These are phyloP conservation scores for Globisporangium perplexum DNA, from an alignment of 352 stramenopile genomes.

Conservation along the genomic window DNA sequence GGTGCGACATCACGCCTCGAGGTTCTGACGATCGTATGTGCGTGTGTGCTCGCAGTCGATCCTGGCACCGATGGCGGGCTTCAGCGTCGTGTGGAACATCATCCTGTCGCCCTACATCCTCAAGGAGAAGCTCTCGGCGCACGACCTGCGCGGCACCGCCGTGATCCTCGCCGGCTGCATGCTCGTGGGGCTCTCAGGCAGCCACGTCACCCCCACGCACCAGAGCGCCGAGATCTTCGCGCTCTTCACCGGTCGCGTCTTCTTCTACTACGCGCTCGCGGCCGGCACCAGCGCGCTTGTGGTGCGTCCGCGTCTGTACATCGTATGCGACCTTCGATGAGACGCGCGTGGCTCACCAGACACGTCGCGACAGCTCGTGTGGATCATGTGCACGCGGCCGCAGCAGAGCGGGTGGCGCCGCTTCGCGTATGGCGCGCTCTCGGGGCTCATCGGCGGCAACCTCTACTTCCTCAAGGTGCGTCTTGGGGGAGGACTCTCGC, in stretches of 20 bases:
- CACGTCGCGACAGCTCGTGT: constrained; percentile 54
- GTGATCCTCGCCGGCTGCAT: constrained; percentile 75
- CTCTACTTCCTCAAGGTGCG: constrained; percentile 85
- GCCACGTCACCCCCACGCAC: constrained; percentile 74
- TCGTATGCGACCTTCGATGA: too few relatives aligned
- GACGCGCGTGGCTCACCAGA: not conserved
- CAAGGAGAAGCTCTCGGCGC: constrained; percentile 65
- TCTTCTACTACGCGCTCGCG: constrained; percentile 61
- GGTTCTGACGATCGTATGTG: too few relatives aligned
- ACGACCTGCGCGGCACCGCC: constrained; percentile 65
- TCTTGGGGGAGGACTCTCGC: not conserved
- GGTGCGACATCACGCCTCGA: too few relatives aligned
- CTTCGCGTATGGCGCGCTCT: constrained; percentile 79
- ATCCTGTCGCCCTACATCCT: constrained; percentile 78
- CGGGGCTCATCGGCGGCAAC: constrained; percentile 77
- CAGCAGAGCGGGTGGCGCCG: constrained; percentile 64
- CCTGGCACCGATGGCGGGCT: constrained; percentile 80
- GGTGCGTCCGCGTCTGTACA: constrained; percentile 40
- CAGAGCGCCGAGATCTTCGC: constrained; percentile 73
- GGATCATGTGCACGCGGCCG: constrained; percentile 60
- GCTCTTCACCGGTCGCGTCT: constrained; percentile 64
- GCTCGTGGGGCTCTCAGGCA: constrained; percentile 73
- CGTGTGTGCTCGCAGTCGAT: constrained; percentile 46
- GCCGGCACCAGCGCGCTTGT: constrained; percentile 26
- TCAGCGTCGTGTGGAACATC: constrained; percentile 88